Conservation (phyloP, 352 stramenopile genomes). For the Phytophthora brassicae region DNA sequence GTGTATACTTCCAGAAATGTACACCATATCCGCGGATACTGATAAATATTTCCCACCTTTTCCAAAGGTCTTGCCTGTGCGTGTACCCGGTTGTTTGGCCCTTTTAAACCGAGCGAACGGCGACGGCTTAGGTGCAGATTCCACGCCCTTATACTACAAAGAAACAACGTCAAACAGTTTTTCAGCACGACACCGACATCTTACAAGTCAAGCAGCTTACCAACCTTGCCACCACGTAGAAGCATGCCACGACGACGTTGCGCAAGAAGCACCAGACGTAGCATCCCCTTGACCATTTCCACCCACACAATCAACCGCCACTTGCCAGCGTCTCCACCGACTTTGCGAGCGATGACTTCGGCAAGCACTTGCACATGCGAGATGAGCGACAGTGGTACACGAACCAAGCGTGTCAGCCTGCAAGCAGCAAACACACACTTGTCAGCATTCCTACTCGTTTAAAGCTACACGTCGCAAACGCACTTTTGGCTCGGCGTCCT, state of each 20-base stretch:
- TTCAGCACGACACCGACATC: neutral
- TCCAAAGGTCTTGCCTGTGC: constrained; percentile 73
- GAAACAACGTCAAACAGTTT: neutral
- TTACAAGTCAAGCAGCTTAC: neutral
- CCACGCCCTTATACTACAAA: constrained; percentile 55
- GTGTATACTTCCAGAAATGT: too few relatives aligned
- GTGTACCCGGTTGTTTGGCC: constrained; percentile 55
- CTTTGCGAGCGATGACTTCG: constrained; percentile 73
- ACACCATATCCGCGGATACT: too few relatives aligned
- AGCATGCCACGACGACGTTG: constrained; percentile 64
- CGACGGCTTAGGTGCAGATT: constrained; percentile 47
- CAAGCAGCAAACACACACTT: constrained; percentile 3
- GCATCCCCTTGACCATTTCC: constrained; percentile 71
- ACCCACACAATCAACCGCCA: constrained; percentile 84
- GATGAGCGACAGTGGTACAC: constrained; percentile 76
- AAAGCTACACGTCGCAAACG: neutral
- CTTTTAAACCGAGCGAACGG: constrained; percentile 67
- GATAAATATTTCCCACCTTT: constrained; percentile 43
- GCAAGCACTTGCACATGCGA: constrained; percentile 80
- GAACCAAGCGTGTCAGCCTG: constrained; percentile 59
- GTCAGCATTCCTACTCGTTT: too few relatives aligned
- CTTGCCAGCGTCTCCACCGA: constrained; percentile 64
- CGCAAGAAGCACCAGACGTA: constrained; percentile 64
- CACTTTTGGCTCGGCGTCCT: constrained; percentile 33
- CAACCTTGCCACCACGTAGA: constrained; percentile 57